Base-by-base conservation (phyloP, 83 land plant species). In the Diphasiastrum complanatum region DNA sequence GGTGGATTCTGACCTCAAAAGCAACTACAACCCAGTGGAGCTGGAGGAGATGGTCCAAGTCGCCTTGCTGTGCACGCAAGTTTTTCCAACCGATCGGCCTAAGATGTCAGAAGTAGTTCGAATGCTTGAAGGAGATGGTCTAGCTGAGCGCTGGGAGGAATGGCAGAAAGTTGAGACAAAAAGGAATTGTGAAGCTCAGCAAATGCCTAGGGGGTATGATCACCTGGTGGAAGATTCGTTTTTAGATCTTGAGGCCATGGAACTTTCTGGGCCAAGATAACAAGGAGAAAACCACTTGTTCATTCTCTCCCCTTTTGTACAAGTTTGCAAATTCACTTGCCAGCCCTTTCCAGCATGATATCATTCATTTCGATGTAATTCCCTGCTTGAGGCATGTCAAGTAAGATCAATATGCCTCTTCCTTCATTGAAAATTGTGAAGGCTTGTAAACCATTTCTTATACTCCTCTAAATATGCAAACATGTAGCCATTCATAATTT, bases 131-230 rank as follows among this genome's bases (percentile, higher is more conserved):
- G 67, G 67, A 1, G 67, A 64, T 48, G 67, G 67, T 2, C 40
- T 64, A 40, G 67, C 67, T 5, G 67, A 64, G 61, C 24, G 67
- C 19, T 64, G 67, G 67, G 67, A 64, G 56, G 55, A 64, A 64
- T 64, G 67, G 67, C 58, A 51, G 29, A 51, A 64, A 50, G 67
- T 64, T 12, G 67, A 64, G 12, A 64, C 36, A 33, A 33, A 56
- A 47, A 29, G 67, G 26, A 50, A 26, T 40, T 26, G 61, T 2
- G 67, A 64, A 28, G 67, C 67, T 24, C 32, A 47, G 61, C 40
- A 4, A 18, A 22, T 64, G 35, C 67, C 67, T 16, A 34, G 61
- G 22, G 2, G 67, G 40, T 64, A 64, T 22, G 48, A 51, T 16
- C 57, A 64, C 25, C 67, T 64, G 41, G 67, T 64, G 57, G 67